These are phyloP conservation scores for Pestalotiopsis sp. DNA, from an alignment of 2,329 filamentous ascomycete genomes.

Conservation along the genomic window DNA sequence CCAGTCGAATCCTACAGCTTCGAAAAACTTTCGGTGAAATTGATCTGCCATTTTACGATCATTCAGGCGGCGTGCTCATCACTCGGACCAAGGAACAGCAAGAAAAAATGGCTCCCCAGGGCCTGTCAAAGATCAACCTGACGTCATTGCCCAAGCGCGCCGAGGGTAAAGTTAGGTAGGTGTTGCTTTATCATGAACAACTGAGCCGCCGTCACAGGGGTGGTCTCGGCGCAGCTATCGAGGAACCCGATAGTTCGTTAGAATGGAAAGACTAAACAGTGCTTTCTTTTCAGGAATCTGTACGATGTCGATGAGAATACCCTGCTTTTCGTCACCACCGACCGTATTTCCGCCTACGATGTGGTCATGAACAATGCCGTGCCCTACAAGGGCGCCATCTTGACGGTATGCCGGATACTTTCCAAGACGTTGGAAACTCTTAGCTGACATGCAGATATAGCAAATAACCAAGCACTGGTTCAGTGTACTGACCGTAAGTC, in stretches of 20 bases:
- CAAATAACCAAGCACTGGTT: slow-evolving; percentile 57
- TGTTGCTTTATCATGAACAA: neutral
- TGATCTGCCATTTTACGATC: neutral
- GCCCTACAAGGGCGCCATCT: slow-evolving; percentile 55
- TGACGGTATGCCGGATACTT: slow-evolving; percentile 23
- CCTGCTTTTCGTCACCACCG: slow-evolving; percentile 82
- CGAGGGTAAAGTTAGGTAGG: slow-evolving; percentile 6
- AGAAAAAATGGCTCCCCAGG: slow-evolving; percentile 1
- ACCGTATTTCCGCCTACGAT: slow-evolving; percentile 95
- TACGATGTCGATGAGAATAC: slow-evolving; percentile 72
- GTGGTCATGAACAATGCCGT: slow-evolving; percentile 76
- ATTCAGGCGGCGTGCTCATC: neutral
- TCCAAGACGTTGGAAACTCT: fast-evolving
- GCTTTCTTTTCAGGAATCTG: slow-evolving; percentile 52
- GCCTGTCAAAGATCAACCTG: slow-evolving; percentile 1
- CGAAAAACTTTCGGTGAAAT: no score
- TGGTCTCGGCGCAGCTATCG: neutral
- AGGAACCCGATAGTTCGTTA: neutral
- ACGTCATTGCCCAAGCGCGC: slow-evolving; percentile 11
- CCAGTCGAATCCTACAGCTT: no score
- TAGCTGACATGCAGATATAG: slow-evolving; percentile 20
- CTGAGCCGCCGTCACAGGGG: neutral
- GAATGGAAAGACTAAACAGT: neutral
- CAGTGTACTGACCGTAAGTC: slow-evolving; percentile 39
- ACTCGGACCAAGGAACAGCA: neutral